A percentile compares a stretch with the other conserved stretches of the same genome.
Evolutionary conservation across 179 eudicot genomes (phyloP).

Genomic region (Patellifolia procumbens): DNA sequence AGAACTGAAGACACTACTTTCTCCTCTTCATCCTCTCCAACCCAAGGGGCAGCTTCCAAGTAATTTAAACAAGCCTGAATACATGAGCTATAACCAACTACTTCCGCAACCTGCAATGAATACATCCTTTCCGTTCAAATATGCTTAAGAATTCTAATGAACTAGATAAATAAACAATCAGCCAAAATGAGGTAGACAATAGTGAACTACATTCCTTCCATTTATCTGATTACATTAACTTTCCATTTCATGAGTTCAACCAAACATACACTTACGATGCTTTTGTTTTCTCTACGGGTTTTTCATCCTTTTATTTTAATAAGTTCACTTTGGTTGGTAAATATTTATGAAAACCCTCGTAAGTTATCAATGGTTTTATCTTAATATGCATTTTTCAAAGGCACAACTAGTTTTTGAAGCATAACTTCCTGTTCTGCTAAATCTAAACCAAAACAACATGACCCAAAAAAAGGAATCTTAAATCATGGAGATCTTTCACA

Average conservation of each 20-base stretch:
- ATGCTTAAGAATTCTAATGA: neutral
- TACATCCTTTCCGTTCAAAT: neutral
- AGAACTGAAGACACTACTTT: slow-evolving; percentile 75
- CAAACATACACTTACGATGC: no score
- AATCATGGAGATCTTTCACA: neutral
- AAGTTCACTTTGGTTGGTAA: neutral
- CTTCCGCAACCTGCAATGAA: slow-evolving; percentile 68
- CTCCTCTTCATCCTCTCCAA: slow-evolving; percentile 93
- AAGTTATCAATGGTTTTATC: neutral
- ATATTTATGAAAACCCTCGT: neutral
- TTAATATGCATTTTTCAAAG: neutral
- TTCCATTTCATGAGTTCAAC: no score
- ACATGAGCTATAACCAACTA: slow-evolving; percentile 66
- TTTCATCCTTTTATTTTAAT: neutral
- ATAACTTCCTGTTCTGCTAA: neutral
- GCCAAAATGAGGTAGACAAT: slow-evolving; percentile 3
- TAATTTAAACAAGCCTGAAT: slow-evolving; percentile 73
- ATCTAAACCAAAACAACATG: neutral
- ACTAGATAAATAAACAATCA: neutral
- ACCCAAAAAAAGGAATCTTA: neutral
- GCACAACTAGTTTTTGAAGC: neutral
- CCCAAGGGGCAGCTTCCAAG: slow-evolving; percentile 97
- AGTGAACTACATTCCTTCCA: neutral
- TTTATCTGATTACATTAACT: no score
- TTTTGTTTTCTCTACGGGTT: neutral